phyloP scores from a whole-genome alignment of 805 yeast genomes.

The Candida boleticola region DNA sequence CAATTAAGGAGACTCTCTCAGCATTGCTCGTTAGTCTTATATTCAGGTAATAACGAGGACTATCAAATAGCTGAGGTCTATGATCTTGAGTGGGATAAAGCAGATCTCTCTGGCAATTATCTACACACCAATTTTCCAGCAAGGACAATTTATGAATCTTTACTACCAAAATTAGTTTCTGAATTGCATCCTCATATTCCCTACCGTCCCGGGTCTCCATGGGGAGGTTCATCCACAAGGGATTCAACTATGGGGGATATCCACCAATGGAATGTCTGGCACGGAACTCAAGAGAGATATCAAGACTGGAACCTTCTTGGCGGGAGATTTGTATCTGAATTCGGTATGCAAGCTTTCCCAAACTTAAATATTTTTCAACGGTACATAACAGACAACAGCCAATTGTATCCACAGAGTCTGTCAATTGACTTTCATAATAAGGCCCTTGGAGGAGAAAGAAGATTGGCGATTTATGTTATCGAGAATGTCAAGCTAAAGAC shows the following conservation, averaged over 20 bases:
- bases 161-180: slow-evolving; percentile 34
- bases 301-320: slow-evolving; percentile 47
- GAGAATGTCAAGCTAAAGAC: slow-evolving; percentile 39
- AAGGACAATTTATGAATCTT: slow-evolving; percentile 37
- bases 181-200: slow-evolving; percentile 22
- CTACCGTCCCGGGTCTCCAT: slow-evolving; percentile 51
- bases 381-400: slow-evolving; percentile 34
- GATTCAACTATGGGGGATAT: slow-evolving; percentile 47
- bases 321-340: slow-evolving; percentile 52
- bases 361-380: slow-evolving; percentile 30
- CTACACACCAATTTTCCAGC: slow-evolving; percentile 43
- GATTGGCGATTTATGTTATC: slow-evolving; percentile 45
- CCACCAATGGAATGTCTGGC: slow-evolving; percentile 61
- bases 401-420: slow-evolving; percentile 44
- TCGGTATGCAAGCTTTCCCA: slow-evolving; percentile 54
- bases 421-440: slow-evolving; percentile 48
- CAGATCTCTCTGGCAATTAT: slow-evolving; percentile 23
- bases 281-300: slow-evolving; percentile 48
- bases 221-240: slow-evolving; percentile 36
- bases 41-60: slow-evolving; percentile 48
- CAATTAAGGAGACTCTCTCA: slow-evolving; percentile 43
- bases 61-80: slow-evolving; percentile 44
- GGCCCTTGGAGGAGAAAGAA: slow-evolving; percentile 46
- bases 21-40: slow-evolving; percentile 37
- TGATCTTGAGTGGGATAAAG: slow-evolving; percentile 25